phyloP scores from a whole-genome alignment of 495 filamentous ascomycete genomes.

The Penicillium turbatum region DNA sequence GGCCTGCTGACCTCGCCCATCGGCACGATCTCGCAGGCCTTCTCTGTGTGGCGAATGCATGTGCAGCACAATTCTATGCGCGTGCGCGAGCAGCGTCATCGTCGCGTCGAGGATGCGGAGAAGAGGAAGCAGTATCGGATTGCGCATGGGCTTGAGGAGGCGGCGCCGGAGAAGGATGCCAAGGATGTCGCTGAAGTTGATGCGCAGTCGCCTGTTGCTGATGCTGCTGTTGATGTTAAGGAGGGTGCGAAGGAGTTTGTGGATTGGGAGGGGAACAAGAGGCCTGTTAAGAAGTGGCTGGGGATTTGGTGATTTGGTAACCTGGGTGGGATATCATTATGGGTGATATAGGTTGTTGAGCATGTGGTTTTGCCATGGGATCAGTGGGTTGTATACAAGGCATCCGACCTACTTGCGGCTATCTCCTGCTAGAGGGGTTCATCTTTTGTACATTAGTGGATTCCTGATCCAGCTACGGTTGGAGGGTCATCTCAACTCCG shows the following conservation, averaged over 20 bases:
- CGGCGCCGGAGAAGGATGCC: constrained; percentile 13
- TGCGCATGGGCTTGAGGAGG: constrained; percentile 72
- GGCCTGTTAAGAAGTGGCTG: constrained; percentile 57
- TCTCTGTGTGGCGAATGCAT: constrained; percentile 68
- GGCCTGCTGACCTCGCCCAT: constrained; percentile 61
- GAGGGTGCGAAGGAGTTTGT: constrained; percentile 25
- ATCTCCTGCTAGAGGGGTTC: not conserved
- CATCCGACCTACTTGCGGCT: not conserved
- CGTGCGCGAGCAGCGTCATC: constrained; percentile 60
- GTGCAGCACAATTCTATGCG: constrained; percentile 57
- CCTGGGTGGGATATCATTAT: not conserved
- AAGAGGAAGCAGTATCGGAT: constrained; percentile 75
- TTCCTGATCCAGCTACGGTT: not conserved
- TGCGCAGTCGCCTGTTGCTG: constrained; percentile 32
- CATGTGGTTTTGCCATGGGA: not conserved
- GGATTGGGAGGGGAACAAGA: constrained; percentile 46
- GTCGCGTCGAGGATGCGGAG: constrained; percentile 68
- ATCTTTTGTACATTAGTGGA: constrained; percentile 4
- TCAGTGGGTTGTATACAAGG: not conserved
- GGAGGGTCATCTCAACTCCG: not conserved
- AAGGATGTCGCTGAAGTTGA: constrained; percentile 20
- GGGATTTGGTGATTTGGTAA: constrained; percentile 51
- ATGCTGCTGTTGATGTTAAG: constrained; percentile 21
- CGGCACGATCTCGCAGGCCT: constrained; percentile 48
- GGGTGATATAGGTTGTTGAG: not conserved